These are phyloP conservation scores for Cladophialophora carrionii DNA, from an alignment of 2,329 filamentous ascomycete genomes.

Conservation along the genomic window DNA sequence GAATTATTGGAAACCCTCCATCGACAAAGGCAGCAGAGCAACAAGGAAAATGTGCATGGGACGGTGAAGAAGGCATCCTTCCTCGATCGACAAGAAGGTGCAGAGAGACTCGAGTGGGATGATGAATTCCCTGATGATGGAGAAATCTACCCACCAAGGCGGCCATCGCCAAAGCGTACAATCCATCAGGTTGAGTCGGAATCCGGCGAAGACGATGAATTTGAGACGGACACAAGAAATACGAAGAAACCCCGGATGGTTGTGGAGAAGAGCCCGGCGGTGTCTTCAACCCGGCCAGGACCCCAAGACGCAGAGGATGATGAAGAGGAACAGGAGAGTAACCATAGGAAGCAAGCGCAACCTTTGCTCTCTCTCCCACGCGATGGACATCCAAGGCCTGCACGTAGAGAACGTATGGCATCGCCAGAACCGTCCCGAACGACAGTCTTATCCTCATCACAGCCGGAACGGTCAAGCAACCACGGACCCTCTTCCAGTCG, in stretches of 20 bases:
- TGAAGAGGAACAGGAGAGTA: neutral
- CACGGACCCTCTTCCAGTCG: conserved; percentile 8
- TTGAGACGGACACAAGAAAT: conserved; percentile 28
- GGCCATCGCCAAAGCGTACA: conserved; percentile 12
- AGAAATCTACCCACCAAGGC: neutral
- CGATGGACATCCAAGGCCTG: neutral
- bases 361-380: neutral
- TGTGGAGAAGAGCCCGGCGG: neutral
- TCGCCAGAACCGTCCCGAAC: neutral
- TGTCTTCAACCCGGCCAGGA: neutral
- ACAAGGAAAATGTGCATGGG: conserved; percentile 28
- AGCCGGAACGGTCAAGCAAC: conserved; percentile 2
- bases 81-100: conserved; percentile 30
- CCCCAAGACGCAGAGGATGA: neutral
- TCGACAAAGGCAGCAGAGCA: conserved; percentile 26
- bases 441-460: conserved; percentile 4
- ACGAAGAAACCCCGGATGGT: conserved; percentile 10
- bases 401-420: neutral
- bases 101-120: conserved; percentile 20
- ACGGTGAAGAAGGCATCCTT: conserved; percentile 23
- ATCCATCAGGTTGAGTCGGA: conserved; percentile 6
- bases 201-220: conserved; percentile 23
- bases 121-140: conserved; percentile 17
- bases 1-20: conserved; percentile 18
- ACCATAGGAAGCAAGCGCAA: neutral